These are phyloP conservation scores for Gossypium herbaceum DNA, from an alignment of 345 rosid species.

Conservation along the genomic window DNA sequence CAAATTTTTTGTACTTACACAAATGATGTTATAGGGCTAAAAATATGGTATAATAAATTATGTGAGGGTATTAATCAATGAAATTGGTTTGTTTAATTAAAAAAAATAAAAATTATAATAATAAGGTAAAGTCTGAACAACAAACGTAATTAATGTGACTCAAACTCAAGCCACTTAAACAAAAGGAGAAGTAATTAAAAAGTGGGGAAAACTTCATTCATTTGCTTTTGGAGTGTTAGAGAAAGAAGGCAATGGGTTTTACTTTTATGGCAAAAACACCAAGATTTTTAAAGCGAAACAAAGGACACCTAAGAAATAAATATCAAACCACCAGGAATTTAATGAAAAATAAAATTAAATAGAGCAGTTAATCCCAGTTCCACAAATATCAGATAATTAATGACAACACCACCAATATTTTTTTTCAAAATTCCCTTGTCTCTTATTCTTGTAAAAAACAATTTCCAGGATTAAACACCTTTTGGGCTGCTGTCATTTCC, in stretches of 20 bases:
- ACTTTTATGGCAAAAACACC: slow-evolving; percentile 49
- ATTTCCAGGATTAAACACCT: too few species aligned
- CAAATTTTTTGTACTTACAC: too few species aligned
- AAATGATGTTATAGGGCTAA: too few species aligned
- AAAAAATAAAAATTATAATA: too few species aligned
- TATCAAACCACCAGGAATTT: slow-evolving; percentile 56
- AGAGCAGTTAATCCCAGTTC: slow-evolving; percentile 26
- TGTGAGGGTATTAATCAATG: too few species aligned
- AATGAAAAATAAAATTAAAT: slow-evolving; percentile 31
- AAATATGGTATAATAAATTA: too few species aligned
- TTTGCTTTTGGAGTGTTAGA: slow-evolving; percentile 23
- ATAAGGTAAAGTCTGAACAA: rapidly evolving
- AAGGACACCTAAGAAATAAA: slow-evolving; percentile 45
- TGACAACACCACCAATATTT: slow-evolving; percentile 28
- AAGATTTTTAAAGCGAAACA: slow-evolving; percentile 25
- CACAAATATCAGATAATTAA: slow-evolving; percentile 27
- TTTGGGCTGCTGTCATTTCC: too few species aligned
- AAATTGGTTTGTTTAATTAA: background rate
- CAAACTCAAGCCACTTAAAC: rapidly evolving
- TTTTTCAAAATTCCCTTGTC: too few species aligned
- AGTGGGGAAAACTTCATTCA: slow-evolving; percentile 31
- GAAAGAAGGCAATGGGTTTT: slow-evolving; percentile 35
- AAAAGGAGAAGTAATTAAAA: too few species aligned
- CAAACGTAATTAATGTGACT: rapidly evolving
- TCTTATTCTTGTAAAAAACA: too few species aligned